phyloP scores from a whole-genome alignment of 371 early-diverging fungal species.

The Actinomucor elegans region DNA sequence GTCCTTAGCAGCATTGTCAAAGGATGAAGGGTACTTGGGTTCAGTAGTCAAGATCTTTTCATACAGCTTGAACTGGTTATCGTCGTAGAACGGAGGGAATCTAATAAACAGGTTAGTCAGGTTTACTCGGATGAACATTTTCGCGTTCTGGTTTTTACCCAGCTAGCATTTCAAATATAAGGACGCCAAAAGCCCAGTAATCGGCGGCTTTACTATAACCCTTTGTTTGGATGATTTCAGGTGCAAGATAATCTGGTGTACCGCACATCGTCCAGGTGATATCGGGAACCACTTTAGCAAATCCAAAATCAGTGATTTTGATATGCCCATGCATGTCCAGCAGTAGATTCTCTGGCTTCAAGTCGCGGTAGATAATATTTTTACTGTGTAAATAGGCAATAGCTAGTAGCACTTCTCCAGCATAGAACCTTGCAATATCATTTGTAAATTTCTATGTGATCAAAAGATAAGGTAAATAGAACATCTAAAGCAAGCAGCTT shows the following conservation, averaged over 20 bases:
- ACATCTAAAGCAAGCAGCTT: too few relatives aligned
- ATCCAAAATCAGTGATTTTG: slow-evolving; percentile 99
- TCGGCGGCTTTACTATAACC: slow-evolving; percentile 98
- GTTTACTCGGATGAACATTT: too few relatives aligned
- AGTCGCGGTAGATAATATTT: slow-evolving; percentile 94
- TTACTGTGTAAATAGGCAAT: slow-evolving; percentile 92
- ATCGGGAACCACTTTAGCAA: slow-evolving; percentile 86
- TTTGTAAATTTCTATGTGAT: slow-evolving; percentile 82
- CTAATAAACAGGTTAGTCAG: too few relatives aligned
- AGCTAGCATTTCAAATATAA: slow-evolving; percentile 94
- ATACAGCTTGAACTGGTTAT: slow-evolving; percentile 87
- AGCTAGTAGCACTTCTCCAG: slow-evolving; percentile 76
- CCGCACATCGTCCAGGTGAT: slow-evolving; percentile 97
- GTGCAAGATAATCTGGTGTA: slow-evolving; percentile 98
- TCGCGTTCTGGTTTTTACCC: too few relatives aligned
- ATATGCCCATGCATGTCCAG: slow-evolving; percentile 92
- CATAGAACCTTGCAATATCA: slow-evolving; percentile 85
- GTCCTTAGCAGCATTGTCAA: slow-evolving; percentile 78
- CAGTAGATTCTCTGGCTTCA: slow-evolving; percentile 95
- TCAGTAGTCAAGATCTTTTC: slow-evolving; percentile 79
- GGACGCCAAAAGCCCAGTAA: slow-evolving; percentile 98
- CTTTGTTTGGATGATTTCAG: slow-evolving; percentile 97
- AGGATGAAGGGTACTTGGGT: slow-evolving; percentile 73
- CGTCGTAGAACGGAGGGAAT: slow-evolving; percentile 98
- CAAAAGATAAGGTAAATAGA: too few relatives aligned